These are phyloP conservation scores for Myrmaecium sp. DNA, from an alignment of 2,329 filamentous ascomycete genomes.

Conservation along the genomic window DNA sequence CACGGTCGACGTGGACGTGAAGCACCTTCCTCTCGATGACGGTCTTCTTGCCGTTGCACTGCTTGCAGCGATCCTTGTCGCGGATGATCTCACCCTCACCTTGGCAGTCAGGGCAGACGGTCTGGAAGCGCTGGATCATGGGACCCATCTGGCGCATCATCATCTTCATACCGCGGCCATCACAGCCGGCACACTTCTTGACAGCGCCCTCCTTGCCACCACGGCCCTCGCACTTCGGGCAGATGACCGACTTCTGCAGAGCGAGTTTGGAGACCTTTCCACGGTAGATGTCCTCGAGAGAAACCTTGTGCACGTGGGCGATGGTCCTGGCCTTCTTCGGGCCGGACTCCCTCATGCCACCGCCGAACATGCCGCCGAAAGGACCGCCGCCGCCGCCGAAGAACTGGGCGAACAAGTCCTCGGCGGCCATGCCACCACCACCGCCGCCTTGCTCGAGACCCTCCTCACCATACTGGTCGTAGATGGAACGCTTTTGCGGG, in stretches of 20 bases:
- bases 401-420: constrained; percentile 94
- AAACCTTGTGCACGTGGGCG: constrained; percentile 96
- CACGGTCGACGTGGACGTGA: constrained; percentile 91
- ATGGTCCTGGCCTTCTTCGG: constrained; percentile 90
- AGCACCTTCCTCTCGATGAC: constrained; percentile 94
- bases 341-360: constrained; percentile 62
- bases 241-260: constrained; percentile 93
- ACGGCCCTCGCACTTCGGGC: constrained; percentile 80
- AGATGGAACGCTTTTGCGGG: constrained; percentile 74
- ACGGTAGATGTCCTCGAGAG: constrained; percentile 92
- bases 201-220: constrained; percentile 98
- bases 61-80: constrained; percentile 96
- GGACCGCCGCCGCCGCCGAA: constrained; percentile 58
- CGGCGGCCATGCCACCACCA: constrained; percentile 75
- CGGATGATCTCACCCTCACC: constrained; percentile 94
- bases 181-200: constrained; percentile 77
- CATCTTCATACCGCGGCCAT: constrained; percentile 94
- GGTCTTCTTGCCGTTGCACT: constrained; percentile 94
- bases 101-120: constrained; percentile 93
- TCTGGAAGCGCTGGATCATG: constrained; percentile 99
- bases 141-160: constrained; percentile 99
- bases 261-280: constrained; percentile 97
- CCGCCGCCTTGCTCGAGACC: constrained; percentile 71
- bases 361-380: constrained; percentile 48
- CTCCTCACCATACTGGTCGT: constrained; percentile 96